Evolutionary conservation across 495 filamentous ascomycete genomes (phyloP).

Genomic region (Eremomyces bilateralis): DNA sequence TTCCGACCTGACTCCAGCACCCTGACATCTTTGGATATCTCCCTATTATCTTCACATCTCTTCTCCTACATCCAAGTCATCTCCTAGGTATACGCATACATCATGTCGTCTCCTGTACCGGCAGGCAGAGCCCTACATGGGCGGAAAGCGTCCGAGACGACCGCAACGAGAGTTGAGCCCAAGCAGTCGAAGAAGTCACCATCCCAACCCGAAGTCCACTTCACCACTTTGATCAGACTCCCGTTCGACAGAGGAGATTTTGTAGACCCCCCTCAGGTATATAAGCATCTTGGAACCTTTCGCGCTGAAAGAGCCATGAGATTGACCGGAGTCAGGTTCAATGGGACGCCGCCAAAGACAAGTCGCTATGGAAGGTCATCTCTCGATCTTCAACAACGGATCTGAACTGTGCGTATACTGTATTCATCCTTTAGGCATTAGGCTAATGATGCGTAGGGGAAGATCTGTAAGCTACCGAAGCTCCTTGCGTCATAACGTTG

Average conservation of each 20-base stretch:
- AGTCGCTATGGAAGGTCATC: slow-evolving; percentile 71
- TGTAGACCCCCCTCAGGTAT: slow-evolving; percentile 68
- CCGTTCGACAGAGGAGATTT: slow-evolving; percentile 77
- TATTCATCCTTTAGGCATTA: not conserved
- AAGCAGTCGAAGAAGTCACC: not conserved
- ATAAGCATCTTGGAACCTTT: slow-evolving; percentile 11
- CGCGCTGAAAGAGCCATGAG: not conserved
- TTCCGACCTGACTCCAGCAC: no score
- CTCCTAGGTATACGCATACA: no score
- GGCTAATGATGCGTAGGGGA: slow-evolving; percentile 42
- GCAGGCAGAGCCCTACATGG: no score
- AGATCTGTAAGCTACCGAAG: slow-evolving; percentile 35
- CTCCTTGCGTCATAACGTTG: not conserved
- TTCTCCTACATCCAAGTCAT: no score
- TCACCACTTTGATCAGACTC: slow-evolving; percentile 65
- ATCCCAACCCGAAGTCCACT: slow-evolving; percentile 20
- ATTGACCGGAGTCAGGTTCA: slow-evolving; percentile 26
- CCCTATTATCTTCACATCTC: no score
- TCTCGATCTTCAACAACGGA: slow-evolving; percentile 51
- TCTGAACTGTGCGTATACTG: slow-evolving; percentile 48
- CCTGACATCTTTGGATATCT: no score
- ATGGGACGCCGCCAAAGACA: slow-evolving; percentile 66
- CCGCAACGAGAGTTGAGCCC: no score
- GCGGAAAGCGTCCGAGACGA: no score
- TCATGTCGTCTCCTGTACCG: no score